Percentiles rank a stretch among this genome's conserved stretches.
phyloP scores from a whole-genome alignment of 1,284 basidiomycete species.

The Naganishia albida region DNA sequence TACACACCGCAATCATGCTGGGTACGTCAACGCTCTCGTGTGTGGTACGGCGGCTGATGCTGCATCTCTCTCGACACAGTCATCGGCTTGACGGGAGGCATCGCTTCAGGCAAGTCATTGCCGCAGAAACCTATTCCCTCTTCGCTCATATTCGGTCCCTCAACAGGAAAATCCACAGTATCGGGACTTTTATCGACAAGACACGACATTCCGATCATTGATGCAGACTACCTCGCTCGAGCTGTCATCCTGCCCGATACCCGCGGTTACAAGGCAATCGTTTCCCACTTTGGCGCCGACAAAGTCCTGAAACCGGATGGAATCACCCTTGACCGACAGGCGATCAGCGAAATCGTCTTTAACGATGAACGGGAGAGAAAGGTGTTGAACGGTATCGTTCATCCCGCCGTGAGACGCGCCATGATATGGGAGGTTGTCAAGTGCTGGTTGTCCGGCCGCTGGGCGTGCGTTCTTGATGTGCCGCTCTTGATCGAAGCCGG shows the following conservation, averaged over 20 bases:
- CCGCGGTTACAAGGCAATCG: constrained; percentile 68
- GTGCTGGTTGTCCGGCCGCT: constrained; percentile 76
- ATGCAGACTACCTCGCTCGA: constrained; percentile 88
- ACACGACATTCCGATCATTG: constrained; percentile 75
- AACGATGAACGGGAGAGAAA: constrained; percentile 70
- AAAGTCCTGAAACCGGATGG: constrained; percentile 68
- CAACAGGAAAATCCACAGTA: constrained; percentile 76
- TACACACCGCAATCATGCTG: constrained; percentile 1
- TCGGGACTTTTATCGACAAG: constrained; percentile 65
- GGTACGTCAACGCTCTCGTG: background rate
- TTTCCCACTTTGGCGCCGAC: constrained; percentile 68
- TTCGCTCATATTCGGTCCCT: constrained; percentile 16
- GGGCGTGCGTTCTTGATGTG: constrained; percentile 82
- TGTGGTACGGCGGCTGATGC: background rate
- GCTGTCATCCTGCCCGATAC: constrained; percentile 85
- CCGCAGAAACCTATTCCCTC: background rate
- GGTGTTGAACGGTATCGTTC: constrained; percentile 80
- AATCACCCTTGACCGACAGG: constrained; percentile 70
- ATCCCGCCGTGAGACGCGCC: constrained; percentile 77
- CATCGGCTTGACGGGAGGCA: constrained; percentile 92
- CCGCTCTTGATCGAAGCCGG: constrained; percentile 91
- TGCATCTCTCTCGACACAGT: constrained; percentile 58
- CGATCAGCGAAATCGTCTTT: constrained; percentile 84
- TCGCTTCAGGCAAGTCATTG: constrained; percentile 72
- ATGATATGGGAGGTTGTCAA: constrained; percentile 71